These are phyloP conservation scores for Penicillium sp. DNA, from an alignment of 2,329 filamentous ascomycete species.

Conservation along the genomic window DNA sequence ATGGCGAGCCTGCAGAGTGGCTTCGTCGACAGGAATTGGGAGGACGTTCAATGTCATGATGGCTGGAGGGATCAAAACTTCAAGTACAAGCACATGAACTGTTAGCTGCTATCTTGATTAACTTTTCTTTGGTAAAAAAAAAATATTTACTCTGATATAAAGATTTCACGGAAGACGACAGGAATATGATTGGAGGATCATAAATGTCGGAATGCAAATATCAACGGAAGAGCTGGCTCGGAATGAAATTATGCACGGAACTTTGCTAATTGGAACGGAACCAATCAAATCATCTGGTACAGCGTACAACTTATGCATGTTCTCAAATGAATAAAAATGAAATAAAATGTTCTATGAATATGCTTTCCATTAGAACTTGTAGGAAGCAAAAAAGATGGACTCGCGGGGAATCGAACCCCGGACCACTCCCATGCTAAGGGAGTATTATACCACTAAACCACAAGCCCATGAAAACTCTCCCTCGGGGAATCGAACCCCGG, in stretches of 20 bases:
- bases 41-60: not conserved
- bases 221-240: not conserved
- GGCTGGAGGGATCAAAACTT: not conserved
- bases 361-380: not conserved
- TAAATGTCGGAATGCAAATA: not conserved
- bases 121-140: not conserved
- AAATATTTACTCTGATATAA: not conserved
- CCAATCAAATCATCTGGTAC: not conserved
- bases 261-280: not conserved
- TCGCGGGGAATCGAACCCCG: conserved; percentile 52
- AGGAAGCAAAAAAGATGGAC: conserved; percentile 43
- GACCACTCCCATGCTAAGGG: conserved; percentile 52
- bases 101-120: not conserved
- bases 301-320: not conserved
- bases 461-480: conserved; percentile 33
- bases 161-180: not conserved
- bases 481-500: conserved; percentile 41
- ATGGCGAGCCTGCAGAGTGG: not conserved
- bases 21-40: not conserved
- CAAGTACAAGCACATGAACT: not conserved
- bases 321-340: too few species aligned
- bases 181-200: not conserved
- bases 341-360: too few species aligned
- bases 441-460: conserved; percentile 52
- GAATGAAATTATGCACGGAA: not conserved